Evolutionary conservation across 176 grass and related monocot species (phyloP).

Genomic region (Rhynchospora pubera): DNA sequence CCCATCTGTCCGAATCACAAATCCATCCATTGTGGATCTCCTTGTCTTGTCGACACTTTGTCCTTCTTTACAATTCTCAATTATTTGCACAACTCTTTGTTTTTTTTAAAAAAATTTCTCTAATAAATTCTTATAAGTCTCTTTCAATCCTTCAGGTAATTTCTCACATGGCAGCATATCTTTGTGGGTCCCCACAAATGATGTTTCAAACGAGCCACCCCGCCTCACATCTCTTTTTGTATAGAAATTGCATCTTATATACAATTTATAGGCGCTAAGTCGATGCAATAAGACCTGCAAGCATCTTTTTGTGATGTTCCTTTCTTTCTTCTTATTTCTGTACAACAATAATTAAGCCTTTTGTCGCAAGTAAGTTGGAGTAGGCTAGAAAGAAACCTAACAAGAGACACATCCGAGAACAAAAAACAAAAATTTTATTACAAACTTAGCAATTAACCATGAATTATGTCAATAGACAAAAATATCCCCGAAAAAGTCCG

Average conservation of each 20-base stretch:
- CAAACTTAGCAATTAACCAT: no score
- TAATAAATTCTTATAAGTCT: background rate
- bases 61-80: background rate
- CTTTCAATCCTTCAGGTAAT: background rate
- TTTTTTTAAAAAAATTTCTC: background rate
- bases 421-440: no score
- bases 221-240: background rate
- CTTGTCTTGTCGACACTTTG: background rate
- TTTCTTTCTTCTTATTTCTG: no score
- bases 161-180: background rate
- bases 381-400: no score
- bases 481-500: no score
- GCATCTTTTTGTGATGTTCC: no score
- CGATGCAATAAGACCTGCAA: no score
- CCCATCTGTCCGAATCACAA: background rate
- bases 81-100: background rate
- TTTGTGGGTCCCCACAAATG: background rate
- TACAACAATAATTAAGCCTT: no score
- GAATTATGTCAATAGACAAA: no score
- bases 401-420: no score
- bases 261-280: background rate
- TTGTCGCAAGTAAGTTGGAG: no score
- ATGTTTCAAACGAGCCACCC: background rate
- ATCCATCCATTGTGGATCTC: background rate
- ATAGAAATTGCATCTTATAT: background rate